A percentile compares a stretch with the other conserved stretches of the same genome.
phyloP scores from a whole-genome alignment of 164 flowering plant genomes.

The Akebia trifoliata region DNA sequence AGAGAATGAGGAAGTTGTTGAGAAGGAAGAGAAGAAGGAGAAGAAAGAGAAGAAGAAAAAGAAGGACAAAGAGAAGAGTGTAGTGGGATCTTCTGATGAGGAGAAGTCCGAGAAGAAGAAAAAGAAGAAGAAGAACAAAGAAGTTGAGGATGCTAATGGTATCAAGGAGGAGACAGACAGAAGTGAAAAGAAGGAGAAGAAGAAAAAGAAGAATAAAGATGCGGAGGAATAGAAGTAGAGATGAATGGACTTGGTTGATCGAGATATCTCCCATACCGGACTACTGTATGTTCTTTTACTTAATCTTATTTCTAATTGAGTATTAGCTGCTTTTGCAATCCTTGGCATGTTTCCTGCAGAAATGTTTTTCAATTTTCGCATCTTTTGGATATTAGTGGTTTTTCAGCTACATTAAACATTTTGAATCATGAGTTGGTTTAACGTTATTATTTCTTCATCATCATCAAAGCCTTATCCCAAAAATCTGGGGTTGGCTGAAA shows the following conservation, averaged over 20 bases:
- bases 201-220: slow-evolving; percentile 33
- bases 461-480: too few relatives aligned
- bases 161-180: slow-evolving; percentile 15
- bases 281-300: slow-evolving; percentile 3
- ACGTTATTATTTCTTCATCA: background rate
- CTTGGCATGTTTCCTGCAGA: slow-evolving; percentile 11
- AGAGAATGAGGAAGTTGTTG: slow-evolving; percentile 6
- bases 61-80: slow-evolving; percentile 20
- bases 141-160: slow-evolving; percentile 22
- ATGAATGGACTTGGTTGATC: background rate
- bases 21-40: slow-evolving; percentile 27
- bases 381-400: slow-evolving; percentile 7
- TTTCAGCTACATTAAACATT: background rate
- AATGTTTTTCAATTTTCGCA: slow-evolving; percentile 5
- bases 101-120: slow-evolving; percentile 18
- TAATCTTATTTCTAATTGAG: background rate
- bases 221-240: slow-evolving; percentile 23
- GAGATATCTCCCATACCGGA: background rate
- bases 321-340: slow-evolving; percentile 10
- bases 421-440: background rate
- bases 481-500: too few relatives aligned
- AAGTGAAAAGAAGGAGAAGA: slow-evolving; percentile 49
- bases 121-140: slow-evolving; percentile 13
- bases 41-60: slow-evolving; percentile 36
- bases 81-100: slow-evolving; percentile 11